Percentiles rank a stretch among this genome's conserved stretches.
phyloP scores from a whole-genome alignment of 2,329 filamentous ascomycete species.

The Pseudogymnoascus destructans region DNA sequence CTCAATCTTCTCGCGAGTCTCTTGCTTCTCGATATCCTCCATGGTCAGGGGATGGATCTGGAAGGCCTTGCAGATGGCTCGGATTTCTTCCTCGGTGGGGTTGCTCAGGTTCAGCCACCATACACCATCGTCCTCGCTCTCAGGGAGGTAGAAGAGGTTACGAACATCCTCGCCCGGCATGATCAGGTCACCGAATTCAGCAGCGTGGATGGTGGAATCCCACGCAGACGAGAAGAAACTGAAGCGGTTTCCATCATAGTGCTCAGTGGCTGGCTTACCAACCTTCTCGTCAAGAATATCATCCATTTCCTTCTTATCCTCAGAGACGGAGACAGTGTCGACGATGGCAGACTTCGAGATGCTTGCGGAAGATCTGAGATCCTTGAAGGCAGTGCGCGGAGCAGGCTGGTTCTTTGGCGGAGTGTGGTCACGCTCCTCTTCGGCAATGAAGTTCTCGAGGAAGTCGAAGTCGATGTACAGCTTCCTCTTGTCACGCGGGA shows the following conservation, averaged over 20 bases:
- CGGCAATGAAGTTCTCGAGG: slow-evolving; percentile 76
- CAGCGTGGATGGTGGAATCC: slow-evolving; percentile 84
- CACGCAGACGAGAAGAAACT: slow-evolving; percentile 95
- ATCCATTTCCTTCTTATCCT: slow-evolving; percentile 36
- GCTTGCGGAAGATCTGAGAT: slow-evolving; percentile 22
- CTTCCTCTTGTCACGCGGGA: slow-evolving; percentile 57
- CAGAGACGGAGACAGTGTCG: slow-evolving; percentile 32
- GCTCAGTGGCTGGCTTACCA: slow-evolving; percentile 23
- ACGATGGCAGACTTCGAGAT: slow-evolving; percentile 21
- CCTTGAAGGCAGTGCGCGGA: slow-evolving; percentile 22
- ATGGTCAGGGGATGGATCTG: slow-evolving; percentile 90
- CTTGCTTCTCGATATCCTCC: slow-evolving; percentile 90
- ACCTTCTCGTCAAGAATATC: slow-evolving; percentile 25
- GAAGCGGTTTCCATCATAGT: slow-evolving; percentile 63
- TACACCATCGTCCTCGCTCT: slow-evolving; percentile 58
- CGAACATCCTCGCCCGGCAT: slow-evolving; percentile 82
- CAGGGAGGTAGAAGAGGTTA: slow-evolving; percentile 62
- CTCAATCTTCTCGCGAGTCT: slow-evolving; percentile 96
- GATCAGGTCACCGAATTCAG: slow-evolving; percentile 75
- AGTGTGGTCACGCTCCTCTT: slow-evolving; percentile 35
- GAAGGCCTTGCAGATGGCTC: slow-evolving; percentile 83
- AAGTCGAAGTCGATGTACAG: slow-evolving; percentile 87
- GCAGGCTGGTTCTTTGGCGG: slow-evolving; percentile 23
- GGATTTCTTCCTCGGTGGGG: slow-evolving; percentile 77
- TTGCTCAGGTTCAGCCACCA: slow-evolving; percentile 97